phyloP scores from a whole-genome alignment of 106 monocot genomes.

The Dendrobium nobile region DNA sequence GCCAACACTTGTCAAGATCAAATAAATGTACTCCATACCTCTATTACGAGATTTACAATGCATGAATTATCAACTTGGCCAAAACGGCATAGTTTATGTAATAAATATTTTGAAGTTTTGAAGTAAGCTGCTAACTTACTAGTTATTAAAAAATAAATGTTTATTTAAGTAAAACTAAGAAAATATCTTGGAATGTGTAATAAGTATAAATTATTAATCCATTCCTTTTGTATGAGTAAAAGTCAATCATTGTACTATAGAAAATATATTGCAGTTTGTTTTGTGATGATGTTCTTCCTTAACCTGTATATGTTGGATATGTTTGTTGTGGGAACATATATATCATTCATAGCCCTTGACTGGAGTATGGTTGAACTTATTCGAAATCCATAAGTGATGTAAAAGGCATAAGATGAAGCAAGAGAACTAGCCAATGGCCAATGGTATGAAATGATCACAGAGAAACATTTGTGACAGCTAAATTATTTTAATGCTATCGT shows the following conservation, averaged over 20 bases:
- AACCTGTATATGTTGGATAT: background rate
- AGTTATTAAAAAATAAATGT: too few relatives aligned
- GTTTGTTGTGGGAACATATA: conserved; percentile 10
- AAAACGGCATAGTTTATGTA: too few relatives aligned
- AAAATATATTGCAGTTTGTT: background rate
- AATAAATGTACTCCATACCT: background rate
- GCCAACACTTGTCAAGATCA: background rate
- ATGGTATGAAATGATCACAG: background rate
- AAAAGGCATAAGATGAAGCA: background rate
- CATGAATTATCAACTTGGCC: background rate
- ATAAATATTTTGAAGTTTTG: too few relatives aligned
- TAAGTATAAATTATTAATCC: too few relatives aligned
- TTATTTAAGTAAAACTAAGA: too few relatives aligned
- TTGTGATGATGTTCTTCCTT: background rate
- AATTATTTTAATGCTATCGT: too few relatives aligned
- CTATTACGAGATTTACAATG: background rate
- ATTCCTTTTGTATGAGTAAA: too few relatives aligned
- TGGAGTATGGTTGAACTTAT: conserved; percentile 11
- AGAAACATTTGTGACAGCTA: too few relatives aligned
- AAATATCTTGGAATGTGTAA: too few relatives aligned
- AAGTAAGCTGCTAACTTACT: too few relatives aligned
- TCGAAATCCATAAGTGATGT: background rate
- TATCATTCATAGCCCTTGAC: conserved; percentile 4
- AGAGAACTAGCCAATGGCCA: background rate
- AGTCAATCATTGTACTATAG: too few relatives aligned